Base-by-base conservation (phyloP, 2,329 filamentous ascomycete genomes). In the Exophiala viscosa region DNA sequence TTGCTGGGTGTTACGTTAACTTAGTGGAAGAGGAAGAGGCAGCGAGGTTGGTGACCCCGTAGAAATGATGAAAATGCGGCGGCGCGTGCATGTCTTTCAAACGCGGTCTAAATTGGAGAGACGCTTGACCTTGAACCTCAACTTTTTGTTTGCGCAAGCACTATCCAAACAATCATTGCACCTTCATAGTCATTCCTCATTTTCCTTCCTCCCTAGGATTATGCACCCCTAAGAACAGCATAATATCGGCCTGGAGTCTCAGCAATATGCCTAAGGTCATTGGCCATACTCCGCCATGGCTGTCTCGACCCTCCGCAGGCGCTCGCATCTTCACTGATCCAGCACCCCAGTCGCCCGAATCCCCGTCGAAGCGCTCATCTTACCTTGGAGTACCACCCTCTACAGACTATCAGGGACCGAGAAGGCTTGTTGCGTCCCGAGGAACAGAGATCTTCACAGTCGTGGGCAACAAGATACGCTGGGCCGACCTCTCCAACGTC, bases 401-500 rank as follows among this genome's bases (percentile, higher is more conserved):
- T 45, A 56, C 58, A 56, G 60, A 61, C 57, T 66, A 67, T 28
- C 58, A 59, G n/a, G 70, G 76, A 2, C 71, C 81, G 1, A 70
- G 67, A 15, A 75, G 74, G 58, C 90, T 84, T 0, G 85, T 97
- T 63, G 91, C 90, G 8, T 83, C 82, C 45, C 80, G 92, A 54
- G 90, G 88, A 13, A 90, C 88, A 1, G 91, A 99, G 65, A 76
- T 97, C 8, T 97, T 97, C 67, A 84, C 90, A 10, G 91, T 90
- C 15, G 85, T 87, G 36, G 91, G 91, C 44, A 91, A 87, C 63
- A 89, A 97, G 70, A 87, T 99, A 56, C 81, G 91, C 69, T 99
- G 93, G 90, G 86, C 88, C 8, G 89, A 96, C 70, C 73, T 99
- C 50, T 82, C 84, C 46, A 82, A 85, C 54, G 70, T 97, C 65